Conservation (phyloP, 1,284 basidiomycete species). For the Leccinum pseudoinsigne region DNA sequence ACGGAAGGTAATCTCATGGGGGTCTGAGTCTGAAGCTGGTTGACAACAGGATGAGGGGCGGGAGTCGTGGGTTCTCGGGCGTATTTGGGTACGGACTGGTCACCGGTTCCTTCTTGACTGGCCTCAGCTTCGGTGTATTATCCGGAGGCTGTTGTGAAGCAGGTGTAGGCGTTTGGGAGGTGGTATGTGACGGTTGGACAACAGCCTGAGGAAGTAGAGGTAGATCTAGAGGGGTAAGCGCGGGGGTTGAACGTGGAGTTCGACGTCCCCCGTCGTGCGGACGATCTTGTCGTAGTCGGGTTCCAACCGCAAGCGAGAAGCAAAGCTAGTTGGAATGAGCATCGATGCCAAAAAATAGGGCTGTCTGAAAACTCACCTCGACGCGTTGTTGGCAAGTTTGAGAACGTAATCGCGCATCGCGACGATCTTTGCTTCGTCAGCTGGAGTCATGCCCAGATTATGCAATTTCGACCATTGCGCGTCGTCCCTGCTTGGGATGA, state of each 20-base stretch:
- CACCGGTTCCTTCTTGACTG: conserved; percentile 32
- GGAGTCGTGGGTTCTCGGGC: conserved; percentile 26
- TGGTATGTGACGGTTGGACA: conserved; percentile 16
- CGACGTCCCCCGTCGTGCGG: conserved; percentile 65
- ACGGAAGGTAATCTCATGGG: too few relatives aligned
- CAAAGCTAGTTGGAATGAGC: conserved; percentile 47
- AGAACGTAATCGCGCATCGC: conserved; percentile 88
- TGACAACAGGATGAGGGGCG: conserved; percentile 8
- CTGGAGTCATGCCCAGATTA: conserved; percentile 78
- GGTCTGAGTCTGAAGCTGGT: conserved; percentile 10
- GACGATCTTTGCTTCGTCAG: conserved; percentile 80
- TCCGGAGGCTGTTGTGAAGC: conserved; percentile 19
- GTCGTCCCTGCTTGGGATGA: conserved; percentile 60
- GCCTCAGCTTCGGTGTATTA: conserved; percentile 26
- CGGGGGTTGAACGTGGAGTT: conserved; percentile 53
- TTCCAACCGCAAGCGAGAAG: conserved; percentile 59
- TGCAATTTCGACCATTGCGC: conserved; percentile 70
- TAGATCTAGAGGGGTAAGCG: conserved; percentile 14
- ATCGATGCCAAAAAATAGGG: not conserved
- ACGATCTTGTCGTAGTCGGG: conserved; percentile 63
- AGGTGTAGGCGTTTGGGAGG: conserved; percentile 20
- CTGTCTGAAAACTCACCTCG: conserved; percentile 44
- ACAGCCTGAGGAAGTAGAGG: conserved; percentile 17
- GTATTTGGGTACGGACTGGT: conserved; percentile 30
- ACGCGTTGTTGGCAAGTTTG: conserved; percentile 73